Percentiles rank a stretch among this genome's conserved stretches.
Evolutionary conservation across 768 basidiomycete genomes (phyloP).

Genomic region (Agaricus subrufescens): DNA sequence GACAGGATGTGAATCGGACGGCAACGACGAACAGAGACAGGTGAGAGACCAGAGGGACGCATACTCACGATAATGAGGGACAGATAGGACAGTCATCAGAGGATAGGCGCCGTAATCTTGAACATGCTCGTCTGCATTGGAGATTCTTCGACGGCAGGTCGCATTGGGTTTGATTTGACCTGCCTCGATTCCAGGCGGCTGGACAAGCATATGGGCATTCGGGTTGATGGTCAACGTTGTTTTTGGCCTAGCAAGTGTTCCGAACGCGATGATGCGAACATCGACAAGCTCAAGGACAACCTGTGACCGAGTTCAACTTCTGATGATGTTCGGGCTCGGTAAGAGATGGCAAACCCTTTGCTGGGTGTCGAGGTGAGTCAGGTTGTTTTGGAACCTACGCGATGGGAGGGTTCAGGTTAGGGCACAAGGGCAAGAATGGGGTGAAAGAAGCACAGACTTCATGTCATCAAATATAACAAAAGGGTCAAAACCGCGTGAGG

Average conservation of each 20-base stretch:
- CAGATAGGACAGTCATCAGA: slow-evolving; percentile 20
- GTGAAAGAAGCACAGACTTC: slow-evolving; percentile 45
- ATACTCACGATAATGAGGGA: slow-evolving; percentile 26
- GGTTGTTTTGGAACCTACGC: slow-evolving; percentile 59
- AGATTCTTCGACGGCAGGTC: background rate
- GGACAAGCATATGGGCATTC: slow-evolving; percentile 65
- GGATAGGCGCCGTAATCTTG: slow-evolving; percentile 43
- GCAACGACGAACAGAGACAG: background rate
- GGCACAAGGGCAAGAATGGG: background rate
- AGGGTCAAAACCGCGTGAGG: slow-evolving; percentile 68
- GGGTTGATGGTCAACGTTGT: slow-evolving; percentile 54
- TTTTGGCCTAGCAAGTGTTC: slow-evolving; percentile 55
- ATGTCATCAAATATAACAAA: slow-evolving; percentile 65
- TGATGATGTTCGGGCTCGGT: background rate
- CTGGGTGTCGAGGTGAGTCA: slow-evolving; percentile 62
- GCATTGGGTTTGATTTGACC: slow-evolving; percentile 12
- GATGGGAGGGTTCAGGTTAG: background rate
- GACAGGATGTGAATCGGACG: background rate
- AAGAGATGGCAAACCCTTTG: slow-evolving; percentile 45
- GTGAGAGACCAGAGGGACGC: slow-evolving; percentile 1
- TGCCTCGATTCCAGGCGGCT: slow-evolving; percentile 59
- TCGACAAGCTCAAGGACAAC: slow-evolving; percentile 67
- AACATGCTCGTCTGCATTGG: slow-evolving; percentile 9
- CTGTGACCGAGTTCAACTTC: slow-evolving; percentile 27
- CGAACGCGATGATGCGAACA: slow-evolving; percentile 68